Conservation (phyloP, 1,284 basidiomycete genomes). For the Polyporus tsugae region DNA sequence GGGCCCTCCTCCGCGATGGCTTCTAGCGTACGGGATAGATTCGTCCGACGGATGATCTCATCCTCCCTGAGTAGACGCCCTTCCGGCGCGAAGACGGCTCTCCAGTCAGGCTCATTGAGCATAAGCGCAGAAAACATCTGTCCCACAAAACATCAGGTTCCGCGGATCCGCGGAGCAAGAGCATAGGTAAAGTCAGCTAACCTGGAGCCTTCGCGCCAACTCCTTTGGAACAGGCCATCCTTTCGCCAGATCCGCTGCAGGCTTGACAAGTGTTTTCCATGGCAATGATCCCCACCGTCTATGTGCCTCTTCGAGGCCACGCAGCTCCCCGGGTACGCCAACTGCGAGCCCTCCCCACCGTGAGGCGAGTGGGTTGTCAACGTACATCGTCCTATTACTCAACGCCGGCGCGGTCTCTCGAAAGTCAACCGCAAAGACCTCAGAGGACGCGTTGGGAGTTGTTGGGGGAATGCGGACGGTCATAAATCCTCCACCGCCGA, state of each 20-base stretch:
- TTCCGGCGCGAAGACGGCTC: conserved; percentile 80
- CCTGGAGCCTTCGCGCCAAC: conserved; percentile 76
- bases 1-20: conserved; percentile 74
- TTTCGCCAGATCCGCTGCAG: conserved; percentile 76
- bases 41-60: conserved; percentile 73
- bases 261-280: conserved; percentile 82
- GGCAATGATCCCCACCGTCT: conserved; percentile 79
- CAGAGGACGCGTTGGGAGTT: conserved; percentile 52
- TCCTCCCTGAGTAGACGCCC: conserved; percentile 78
- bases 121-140: conserved; percentile 70
- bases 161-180: not conserved
- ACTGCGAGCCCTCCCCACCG: conserved; percentile 82
- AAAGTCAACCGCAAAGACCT: conserved; percentile 86
- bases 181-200: conserved; percentile 44
- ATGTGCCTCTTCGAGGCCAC: conserved; percentile 85
- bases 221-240: conserved; percentile 84
- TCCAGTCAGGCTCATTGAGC: conserved; percentile 83
- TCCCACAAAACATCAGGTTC: conserved; percentile 9
- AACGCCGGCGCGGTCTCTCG: conserved; percentile 85
- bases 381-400: conserved; percentile 82
- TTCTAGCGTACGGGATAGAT: conserved; percentile 73
- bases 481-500: conserved; percentile 95
- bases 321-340: conserved; percentile 88
- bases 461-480: conserved; percentile 79
- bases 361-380: conserved; percentile 56